A percentile compares a stretch with the other conserved stretches of the same genome.
Evolutionary conservation across 2,329 filamentous ascomycete genomes (phyloP).

Genomic region (Juglanconis sp.): DNA sequence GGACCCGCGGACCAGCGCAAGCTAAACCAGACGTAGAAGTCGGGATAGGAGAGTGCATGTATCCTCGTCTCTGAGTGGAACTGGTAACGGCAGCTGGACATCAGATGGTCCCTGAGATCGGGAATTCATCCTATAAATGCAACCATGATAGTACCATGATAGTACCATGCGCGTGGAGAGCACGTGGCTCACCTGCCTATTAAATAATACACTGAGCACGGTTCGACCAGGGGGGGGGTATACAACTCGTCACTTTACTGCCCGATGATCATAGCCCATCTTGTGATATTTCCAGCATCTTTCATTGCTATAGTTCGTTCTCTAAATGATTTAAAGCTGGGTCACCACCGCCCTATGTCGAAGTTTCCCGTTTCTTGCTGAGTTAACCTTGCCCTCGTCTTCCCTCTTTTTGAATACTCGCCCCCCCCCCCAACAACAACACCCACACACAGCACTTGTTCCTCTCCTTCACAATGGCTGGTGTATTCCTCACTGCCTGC

Average conservation of each 20-base stretch:
- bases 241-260: background rate
- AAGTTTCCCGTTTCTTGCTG: background rate
- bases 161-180: background rate
- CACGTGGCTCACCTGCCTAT: slow-evolving; percentile 6
- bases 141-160: background rate
- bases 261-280: slow-evolving; percentile 2
- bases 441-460: background rate
- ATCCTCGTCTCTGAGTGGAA: too few species aligned
- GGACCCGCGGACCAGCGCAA: too few species aligned
- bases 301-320: background rate
- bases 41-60: too few species aligned
- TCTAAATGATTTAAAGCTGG: background rate
- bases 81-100: background rate
- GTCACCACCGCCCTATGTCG: background rate
- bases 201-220: background rate
- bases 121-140: background rate
- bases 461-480: background rate
- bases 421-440: background rate
- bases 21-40: too few species aligned
- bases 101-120: background rate
- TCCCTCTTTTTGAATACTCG: background rate
- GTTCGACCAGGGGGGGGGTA: background rate
- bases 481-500: background rate
- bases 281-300: background rate
- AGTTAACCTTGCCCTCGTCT: background rate